phyloP scores from a whole-genome alignment of 2,329 filamentous ascomycete species.

The Calonectria pauciramosa region DNA sequence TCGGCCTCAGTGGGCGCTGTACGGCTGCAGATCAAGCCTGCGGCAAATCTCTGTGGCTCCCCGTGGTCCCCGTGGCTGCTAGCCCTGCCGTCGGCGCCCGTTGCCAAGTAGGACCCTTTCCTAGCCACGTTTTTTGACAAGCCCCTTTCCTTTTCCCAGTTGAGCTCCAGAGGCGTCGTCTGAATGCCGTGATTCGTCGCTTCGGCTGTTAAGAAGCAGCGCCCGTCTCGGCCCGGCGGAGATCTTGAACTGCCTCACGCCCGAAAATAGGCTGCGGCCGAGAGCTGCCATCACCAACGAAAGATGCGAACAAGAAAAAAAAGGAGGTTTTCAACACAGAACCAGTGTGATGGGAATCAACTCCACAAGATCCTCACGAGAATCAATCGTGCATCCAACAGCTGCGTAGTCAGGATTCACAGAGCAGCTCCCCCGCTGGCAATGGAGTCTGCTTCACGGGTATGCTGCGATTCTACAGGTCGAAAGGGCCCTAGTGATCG shows the following conservation, averaged over 20 bases:
- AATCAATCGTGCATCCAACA: neutral
- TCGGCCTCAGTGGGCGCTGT: neutral
- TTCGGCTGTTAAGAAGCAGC: slow-evolving; percentile 10
- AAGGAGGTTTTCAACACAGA: neutral
- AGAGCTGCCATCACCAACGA: slow-evolving; percentile 11
- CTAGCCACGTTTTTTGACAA: slow-evolving; percentile 10
- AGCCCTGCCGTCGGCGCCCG: neutral
- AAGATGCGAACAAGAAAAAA: neutral
- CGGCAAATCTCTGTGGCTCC: neutral
- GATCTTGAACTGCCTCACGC: slow-evolving; percentile 10
- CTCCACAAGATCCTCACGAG: neutral
- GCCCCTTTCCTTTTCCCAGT: slow-evolving; percentile 8
- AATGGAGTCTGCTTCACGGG: neutral
- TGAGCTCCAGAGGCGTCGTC: slow-evolving; percentile 2
- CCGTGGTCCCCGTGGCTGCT: neutral
- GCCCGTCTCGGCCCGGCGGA: slow-evolving; percentile 24
- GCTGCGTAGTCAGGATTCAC: neutral
- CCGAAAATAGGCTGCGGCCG: slow-evolving; percentile 16
- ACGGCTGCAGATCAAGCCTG: neutral
- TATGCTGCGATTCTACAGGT: slow-evolving; percentile 1
- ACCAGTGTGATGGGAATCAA: neutral
- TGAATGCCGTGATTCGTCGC: slow-evolving; percentile 10
- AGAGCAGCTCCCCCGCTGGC: neutral
- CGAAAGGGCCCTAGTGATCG: slow-evolving; percentile 33
- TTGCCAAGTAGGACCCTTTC: slow-evolving; percentile 10